Conservation (phyloP, 139 green algal genomes). For the Volvox reticuliferus region DNA sequence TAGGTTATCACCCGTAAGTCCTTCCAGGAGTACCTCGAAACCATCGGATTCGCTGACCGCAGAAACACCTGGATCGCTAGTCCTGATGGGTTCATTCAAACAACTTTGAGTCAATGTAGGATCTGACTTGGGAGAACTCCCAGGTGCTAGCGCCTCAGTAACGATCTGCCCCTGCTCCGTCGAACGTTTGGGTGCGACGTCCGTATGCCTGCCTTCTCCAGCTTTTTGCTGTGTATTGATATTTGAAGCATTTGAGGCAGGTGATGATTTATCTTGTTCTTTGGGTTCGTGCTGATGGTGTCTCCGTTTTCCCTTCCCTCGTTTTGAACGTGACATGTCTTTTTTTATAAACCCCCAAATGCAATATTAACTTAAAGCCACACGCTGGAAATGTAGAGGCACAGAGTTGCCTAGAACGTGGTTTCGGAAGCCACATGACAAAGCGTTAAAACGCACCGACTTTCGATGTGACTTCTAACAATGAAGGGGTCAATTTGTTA, state of each 20-base stretch:
- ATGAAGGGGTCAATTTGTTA: too few species aligned
- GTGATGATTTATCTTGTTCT: neutral
- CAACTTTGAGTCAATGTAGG: neutral
- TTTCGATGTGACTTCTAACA: too few species aligned
- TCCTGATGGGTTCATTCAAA: neutral
- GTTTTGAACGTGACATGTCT: constrained; percentile 9
- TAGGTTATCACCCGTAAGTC: neutral
- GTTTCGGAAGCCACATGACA: too few species aligned
- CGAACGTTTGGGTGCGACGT: neutral
- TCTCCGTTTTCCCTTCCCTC: neutral
- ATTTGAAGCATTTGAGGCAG: neutral
- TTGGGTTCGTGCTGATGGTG: neutral
- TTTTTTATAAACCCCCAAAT: too few species aligned
- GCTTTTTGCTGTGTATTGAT: neutral
- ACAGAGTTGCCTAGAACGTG: too few species aligned
- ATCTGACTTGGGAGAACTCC: neutral
- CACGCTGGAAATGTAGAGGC: neutral
- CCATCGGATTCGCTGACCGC: neutral
- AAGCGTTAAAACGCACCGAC: too few species aligned
- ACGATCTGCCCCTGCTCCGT: neutral
- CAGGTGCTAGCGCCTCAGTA: neutral
- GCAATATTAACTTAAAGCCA: too few species aligned
- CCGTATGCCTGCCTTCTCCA: neutral
- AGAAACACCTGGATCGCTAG: neutral
- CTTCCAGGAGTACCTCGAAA: constrained; percentile 15